These are phyloP conservation scores for Lycium barbarum DNA, from an alignment of 257 asterid genomes.

Conservation along the genomic window DNA sequence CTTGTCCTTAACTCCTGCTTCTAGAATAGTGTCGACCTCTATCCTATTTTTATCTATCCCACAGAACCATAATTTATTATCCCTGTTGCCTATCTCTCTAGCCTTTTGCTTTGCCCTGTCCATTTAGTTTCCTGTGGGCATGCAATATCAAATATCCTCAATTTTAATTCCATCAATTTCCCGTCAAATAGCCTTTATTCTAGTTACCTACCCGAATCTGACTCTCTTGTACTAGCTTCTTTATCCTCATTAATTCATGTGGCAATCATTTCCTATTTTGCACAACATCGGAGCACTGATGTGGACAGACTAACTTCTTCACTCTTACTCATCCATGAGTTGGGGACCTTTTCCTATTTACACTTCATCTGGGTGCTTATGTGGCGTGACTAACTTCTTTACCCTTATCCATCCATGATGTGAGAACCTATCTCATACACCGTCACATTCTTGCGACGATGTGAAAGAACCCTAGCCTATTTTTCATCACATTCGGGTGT, in stretches of 20 bases:
- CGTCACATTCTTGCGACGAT: not conserved
- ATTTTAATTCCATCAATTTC: not conserved
- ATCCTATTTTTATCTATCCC: not conserved
- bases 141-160: not conserved
- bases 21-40: not conserved
- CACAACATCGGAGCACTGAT: not conserved
- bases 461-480: not conserved
- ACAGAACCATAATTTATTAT: not conserved
- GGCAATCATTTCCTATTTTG: not conserved
- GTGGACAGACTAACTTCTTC: not conserved
- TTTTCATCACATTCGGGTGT: not conserved
- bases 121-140: not conserved
- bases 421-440: not conserved
- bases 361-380: not conserved
- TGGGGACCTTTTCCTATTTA: not conserved
- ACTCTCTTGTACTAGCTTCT: not conserved
- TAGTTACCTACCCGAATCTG: not conserved
- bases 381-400: not conserved
- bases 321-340: not conserved
- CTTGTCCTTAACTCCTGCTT: not conserved
- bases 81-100: not conserved
- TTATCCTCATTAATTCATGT: not conserved
- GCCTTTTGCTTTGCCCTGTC: not conserved
- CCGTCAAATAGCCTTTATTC: not conserved
- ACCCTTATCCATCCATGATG: not conserved